Evolutionary conservation across 2,329 filamentous ascomycete genomes (phyloP).

Genomic region (Neonectria magnoliae): DNA sequence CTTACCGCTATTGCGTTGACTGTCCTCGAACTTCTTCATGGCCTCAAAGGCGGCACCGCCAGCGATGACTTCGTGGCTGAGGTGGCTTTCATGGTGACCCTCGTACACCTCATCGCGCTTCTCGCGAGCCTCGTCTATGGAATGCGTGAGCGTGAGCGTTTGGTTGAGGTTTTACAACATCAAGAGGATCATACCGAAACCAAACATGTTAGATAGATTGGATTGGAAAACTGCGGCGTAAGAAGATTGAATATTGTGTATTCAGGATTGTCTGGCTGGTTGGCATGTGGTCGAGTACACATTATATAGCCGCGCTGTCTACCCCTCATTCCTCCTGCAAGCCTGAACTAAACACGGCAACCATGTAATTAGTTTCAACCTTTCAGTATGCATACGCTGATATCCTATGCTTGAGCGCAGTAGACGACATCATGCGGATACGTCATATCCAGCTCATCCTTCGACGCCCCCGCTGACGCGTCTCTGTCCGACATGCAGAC

Average conservation of each 20-base stretch:
- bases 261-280: not conserved
- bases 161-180: not conserved
- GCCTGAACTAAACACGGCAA: not conserved
- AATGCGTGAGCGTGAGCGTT: not conserved
- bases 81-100: slow-evolving; percentile 65
- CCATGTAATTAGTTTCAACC: not conserved
- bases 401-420: not conserved
- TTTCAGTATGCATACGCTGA: not conserved
- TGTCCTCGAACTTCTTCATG: slow-evolving; percentile 83
- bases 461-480: not conserved
- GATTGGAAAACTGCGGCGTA: not conserved
- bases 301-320: not conserved
- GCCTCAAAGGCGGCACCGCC: slow-evolving; percentile 82
- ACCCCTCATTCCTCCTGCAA: not conserved
- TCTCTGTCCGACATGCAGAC: not conserved
- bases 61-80: slow-evolving; percentile 79
- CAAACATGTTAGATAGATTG: slow-evolving; percentile 15
- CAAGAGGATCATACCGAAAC: slow-evolving; percentile 13
- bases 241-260: not conserved
- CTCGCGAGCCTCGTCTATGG: slow-evolving; percentile 16
- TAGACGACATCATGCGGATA: not conserved
- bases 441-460: not conserved
- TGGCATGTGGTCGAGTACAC: not conserved
- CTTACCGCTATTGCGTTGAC: slow-evolving; percentile 70
- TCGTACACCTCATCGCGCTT: slow-evolving; percentile 56